Evolutionary conservation across 73 alveolate genomes (phyloP).

Genomic region (Paramecium octaurelia): DNA sequence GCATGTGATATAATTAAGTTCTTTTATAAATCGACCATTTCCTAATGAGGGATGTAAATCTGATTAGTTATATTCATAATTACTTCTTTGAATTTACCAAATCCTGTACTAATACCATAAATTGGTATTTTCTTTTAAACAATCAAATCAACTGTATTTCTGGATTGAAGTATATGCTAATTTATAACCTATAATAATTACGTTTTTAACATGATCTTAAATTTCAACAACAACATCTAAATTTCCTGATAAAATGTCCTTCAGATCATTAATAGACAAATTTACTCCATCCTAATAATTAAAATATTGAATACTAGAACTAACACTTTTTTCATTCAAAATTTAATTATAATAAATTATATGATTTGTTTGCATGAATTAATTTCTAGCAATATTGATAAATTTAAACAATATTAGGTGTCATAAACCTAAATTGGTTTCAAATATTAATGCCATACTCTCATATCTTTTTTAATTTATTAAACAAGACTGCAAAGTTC

Average conservation of each 20-base stretch:
- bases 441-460: background rate
- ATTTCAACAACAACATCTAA: background rate
- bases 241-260: background rate
- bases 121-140: background rate
- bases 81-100: constrained; percentile 65
- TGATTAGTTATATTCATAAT: background rate
- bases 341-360: background rate
- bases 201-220: background rate
- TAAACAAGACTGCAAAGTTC: no score
- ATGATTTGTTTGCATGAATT: background rate
- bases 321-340: background rate
- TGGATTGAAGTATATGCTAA: background rate
- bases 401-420: background rate
- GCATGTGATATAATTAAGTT: constrained; percentile 72
- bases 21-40: constrained; percentile 58
- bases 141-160: constrained; percentile 5
- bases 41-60: constrained; percentile 63
- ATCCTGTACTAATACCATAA: constrained; percentile 72
- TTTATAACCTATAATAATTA: background rate
- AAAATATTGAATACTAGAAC: background rate
- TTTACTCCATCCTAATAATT: background rate
- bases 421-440: background rate
- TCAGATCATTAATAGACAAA: background rate
- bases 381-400: background rate
- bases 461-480: background rate